Evolutionary conservation across 345 rosid species (phyloP).

Genomic region (Eucalyptus cladocalyx): DNA sequence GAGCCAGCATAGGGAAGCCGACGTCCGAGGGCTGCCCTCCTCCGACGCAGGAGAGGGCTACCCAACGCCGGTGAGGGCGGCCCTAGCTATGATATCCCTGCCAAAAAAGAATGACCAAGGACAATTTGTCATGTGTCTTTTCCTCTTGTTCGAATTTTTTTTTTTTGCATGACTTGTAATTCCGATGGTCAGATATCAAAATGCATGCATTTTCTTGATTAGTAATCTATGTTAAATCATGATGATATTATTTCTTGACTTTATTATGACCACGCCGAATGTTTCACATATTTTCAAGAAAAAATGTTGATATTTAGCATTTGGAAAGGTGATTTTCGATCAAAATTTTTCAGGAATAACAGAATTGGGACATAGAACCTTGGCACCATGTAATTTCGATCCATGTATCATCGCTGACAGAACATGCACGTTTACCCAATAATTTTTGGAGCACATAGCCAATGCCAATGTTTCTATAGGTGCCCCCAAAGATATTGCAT

Average conservation of each 20-base stretch:
- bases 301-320: neutral
- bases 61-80: too few species aligned
- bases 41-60: too few species aligned
- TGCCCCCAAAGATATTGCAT: neutral
- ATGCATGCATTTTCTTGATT: neutral
- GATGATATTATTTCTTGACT: neutral
- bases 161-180: neutral
- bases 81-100: neutral
- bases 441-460: neutral
- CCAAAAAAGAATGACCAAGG: neutral
- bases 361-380: neutral
- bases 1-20: too few species aligned
- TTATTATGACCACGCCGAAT: neutral
- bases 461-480: neutral
- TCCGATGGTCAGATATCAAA: neutral
- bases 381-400: neutral
- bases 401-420: neutral
- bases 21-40: too few species aligned
- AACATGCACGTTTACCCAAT: neutral
- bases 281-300: neutral
- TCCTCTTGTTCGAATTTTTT: neutral
- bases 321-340: neutral
- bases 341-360: neutral
- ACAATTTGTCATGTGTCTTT: neutral
- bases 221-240: neutral